Conservation (phyloP, 345 rosid species). For the Ricinus communis region DNA sequence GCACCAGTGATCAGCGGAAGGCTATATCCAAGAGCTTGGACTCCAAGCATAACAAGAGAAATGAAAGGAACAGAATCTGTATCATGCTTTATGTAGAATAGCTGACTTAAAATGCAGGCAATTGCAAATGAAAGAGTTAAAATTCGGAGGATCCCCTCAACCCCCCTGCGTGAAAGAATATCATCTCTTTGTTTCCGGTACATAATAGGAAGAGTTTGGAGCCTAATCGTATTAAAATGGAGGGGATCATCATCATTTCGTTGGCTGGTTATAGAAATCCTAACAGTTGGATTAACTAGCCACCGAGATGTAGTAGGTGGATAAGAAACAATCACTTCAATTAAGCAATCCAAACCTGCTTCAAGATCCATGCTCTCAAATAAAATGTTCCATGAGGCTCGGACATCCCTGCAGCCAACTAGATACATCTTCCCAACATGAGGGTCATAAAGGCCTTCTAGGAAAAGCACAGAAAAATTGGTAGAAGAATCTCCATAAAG, state of each 20-base stretch:
- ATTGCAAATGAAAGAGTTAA: conserved; percentile 68
- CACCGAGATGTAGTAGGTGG: conserved; percentile 79
- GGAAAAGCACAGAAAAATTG: conserved; percentile 62
- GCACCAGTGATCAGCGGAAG: conserved; percentile 82
- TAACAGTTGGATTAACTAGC: conserved; percentile 77
- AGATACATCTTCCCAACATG: conserved; percentile 76
- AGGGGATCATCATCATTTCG: conserved; percentile 81
- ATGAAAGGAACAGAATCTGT: conserved; percentile 50
- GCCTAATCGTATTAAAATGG: conserved; percentile 46
- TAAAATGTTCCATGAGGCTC: conserved; percentile 73
- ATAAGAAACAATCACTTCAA: conserved; percentile 63
- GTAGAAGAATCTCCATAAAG: conserved; percentile 41
- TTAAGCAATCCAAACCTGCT: conserved; percentile 74
- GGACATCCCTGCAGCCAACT: conserved; percentile 84
- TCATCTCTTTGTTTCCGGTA: conserved; percentile 83
- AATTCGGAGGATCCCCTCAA: conserved; percentile 76
- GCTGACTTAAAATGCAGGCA: conserved; percentile 65
- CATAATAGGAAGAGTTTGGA: conserved; percentile 61
- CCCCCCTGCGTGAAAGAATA: conserved; percentile 66
- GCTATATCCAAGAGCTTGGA: conserved; percentile 82
- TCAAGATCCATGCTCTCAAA: conserved; percentile 79
- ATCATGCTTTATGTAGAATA: conserved; percentile 50
- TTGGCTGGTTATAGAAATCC: conserved; percentile 58
- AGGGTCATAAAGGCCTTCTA: conserved; percentile 84
- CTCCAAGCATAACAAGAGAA: conserved; percentile 85